A percentile compares a stretch with the other conserved stretches of the same genome.
Evolutionary conservation across 495 filamentous ascomycete species (phyloP).

Genomic region (Xylaria cubensis): DNA sequence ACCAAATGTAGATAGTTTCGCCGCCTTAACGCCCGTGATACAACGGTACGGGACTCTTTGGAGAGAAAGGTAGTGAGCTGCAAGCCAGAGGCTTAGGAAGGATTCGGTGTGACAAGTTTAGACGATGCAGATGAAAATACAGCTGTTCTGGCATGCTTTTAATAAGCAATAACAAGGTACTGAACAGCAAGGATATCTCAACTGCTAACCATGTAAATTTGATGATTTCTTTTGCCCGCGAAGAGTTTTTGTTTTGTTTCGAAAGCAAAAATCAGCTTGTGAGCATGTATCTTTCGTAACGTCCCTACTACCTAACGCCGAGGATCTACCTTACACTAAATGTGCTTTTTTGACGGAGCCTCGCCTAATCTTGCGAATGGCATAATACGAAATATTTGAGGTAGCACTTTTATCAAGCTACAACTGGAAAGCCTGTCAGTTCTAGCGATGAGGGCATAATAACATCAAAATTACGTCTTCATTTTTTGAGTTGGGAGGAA

Average conservation of each 20-base stretch:
- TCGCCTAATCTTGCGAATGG: not conserved
- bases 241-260: not conserved
- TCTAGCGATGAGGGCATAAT: not conserved
- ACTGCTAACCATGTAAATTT: constrained; percentile 7
- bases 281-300: not conserved
- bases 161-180: constrained; percentile 3
- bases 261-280: not conserved
- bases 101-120: constrained; percentile 19
- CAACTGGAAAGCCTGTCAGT: not conserved
- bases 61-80: not conserved
- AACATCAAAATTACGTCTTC: not conserved
- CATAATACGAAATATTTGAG: not conserved
- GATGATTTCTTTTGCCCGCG: constrained; percentile 1
- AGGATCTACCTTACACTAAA: not conserved
- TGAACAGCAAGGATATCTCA: not conserved
- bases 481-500: not conserved
- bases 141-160: not conserved
- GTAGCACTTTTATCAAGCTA: not conserved
- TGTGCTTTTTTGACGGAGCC: not conserved
- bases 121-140: constrained; percentile 1
- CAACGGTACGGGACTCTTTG: not conserved
- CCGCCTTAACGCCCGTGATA: not conserved
- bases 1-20: not conserved
- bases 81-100: not conserved
- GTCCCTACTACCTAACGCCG: not conserved